Evolutionary conservation across 805 yeast genomes (phyloP).

Genomic region (Saccharomyces mikatae): DNA sequence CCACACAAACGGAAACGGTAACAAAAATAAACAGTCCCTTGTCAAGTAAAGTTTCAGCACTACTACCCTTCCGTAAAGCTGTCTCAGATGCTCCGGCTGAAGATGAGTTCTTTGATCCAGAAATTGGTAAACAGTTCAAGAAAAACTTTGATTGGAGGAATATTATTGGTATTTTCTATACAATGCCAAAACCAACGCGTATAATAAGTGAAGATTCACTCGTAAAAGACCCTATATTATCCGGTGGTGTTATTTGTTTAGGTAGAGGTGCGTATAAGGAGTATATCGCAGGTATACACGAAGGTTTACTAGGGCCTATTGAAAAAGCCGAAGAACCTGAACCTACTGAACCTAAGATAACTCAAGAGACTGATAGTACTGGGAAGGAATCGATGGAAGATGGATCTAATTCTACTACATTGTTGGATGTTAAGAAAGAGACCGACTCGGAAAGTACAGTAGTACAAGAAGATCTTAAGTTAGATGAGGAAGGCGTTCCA

Average conservation of each 20-base stretch:
- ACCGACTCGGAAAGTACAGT: conserved; percentile 7
- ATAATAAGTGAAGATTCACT: conserved; percentile 41
- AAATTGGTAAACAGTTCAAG: conserved; percentile 20
- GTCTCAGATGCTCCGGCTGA: conserved; percentile 10
- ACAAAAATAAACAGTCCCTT: conserved; percentile 8
- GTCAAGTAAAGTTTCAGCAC: neutral
- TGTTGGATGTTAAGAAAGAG: conserved; percentile 6
- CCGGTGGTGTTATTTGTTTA: conserved; percentile 84
- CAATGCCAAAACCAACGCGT: conserved; percentile 22
- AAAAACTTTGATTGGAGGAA: conserved; percentile 35
- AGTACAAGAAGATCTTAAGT: conserved; percentile 8
- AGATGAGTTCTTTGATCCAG: conserved; percentile 15
- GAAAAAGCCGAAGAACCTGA: neutral
- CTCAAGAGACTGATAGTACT: conserved; percentile 1
- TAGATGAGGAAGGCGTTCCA: conserved; percentile 6
- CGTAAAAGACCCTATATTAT: conserved; percentile 35
- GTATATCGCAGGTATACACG: conserved; percentile 83
- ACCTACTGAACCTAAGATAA: neutral
- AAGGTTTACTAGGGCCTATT: conserved; percentile 83
- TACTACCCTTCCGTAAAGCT: neutral
- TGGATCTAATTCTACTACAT: conserved; percentile 1
- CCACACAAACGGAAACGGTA: neutral
- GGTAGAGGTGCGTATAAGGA: conserved; percentile 97
- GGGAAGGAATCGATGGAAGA: conserved; percentile 5
- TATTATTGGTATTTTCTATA: conserved; percentile 51